Evolutionary conservation across 2,329 filamentous ascomycete species (phyloP).

Genomic region (Penicillium polonicum): DNA sequence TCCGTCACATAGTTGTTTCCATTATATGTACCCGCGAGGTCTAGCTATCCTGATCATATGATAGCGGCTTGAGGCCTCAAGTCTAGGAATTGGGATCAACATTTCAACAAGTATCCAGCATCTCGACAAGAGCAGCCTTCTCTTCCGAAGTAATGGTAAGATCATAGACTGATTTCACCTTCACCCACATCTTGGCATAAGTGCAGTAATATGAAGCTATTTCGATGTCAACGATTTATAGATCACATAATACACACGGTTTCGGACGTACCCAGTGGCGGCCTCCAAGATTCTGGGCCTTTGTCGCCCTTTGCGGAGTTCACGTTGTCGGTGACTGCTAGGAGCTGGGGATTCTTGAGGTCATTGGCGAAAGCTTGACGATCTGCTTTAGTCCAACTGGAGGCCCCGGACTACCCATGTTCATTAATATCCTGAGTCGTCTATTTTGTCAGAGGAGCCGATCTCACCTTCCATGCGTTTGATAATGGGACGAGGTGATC

Average conservation of each 20-base stretch:
- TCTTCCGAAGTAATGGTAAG: constrained; percentile 70
- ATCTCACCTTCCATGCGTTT: constrained; percentile 70
- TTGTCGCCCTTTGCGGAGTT: constrained; percentile 73
- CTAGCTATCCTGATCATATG: not conserved
- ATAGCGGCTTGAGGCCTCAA: not conserved
- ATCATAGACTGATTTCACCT: constrained; percentile 71
- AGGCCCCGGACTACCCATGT: constrained; percentile 56
- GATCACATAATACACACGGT: not conserved
- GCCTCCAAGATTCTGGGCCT: constrained; percentile 75
- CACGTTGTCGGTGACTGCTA: constrained; percentile 74
- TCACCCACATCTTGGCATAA: constrained; percentile 74
- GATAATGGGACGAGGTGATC: constrained; percentile 80
- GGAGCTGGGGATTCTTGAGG: constrained; percentile 69
- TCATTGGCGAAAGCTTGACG: constrained; percentile 76
- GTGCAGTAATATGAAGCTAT: constrained; percentile 68
- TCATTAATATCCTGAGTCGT: not conserved
- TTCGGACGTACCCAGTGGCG: constrained; percentile 55
- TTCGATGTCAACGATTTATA: constrained; percentile 2
- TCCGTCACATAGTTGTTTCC: no score
- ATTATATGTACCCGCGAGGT: not conserved
- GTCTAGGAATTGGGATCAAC: not conserved
- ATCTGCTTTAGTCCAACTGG: constrained; percentile 66
- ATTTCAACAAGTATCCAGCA: constrained; percentile 50
- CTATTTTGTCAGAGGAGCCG: not conserved
- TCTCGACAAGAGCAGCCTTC: constrained; percentile 64